Base-by-base conservation (phyloP, 805 yeast genomes). In the Kluyveromyces dobzhanskii region DNA sequence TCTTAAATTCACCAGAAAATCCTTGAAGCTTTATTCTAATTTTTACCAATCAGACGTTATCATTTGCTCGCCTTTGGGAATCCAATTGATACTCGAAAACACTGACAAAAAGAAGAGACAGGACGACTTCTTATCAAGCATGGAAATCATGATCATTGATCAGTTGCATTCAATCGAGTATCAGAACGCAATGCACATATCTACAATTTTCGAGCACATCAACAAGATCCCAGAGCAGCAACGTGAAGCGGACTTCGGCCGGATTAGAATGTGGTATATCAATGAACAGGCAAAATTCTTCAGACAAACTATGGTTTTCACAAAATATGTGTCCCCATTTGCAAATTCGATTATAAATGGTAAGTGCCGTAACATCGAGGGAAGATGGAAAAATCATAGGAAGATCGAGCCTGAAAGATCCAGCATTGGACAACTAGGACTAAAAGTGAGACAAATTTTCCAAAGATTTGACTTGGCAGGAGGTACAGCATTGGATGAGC, bases 151-250 rank as follows among this genome's bases (percentile, higher is more conserved):
- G 36, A 64, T 88, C 14, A 62, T 86, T 29, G 98, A 92, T 60
- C 85, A 84, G 51, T 76, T 92, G 10, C 87, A 87, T 53, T 84
- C 86, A 23, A 69, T 88, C 46, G 83, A 85, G 54, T 83, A 82
- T 83, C 98, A 92, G 62, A 86, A 88, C 54, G 83, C 97, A 88
- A 82, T 82, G 27, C 95, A 90, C 62, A 71, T 92, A 7, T 78
- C 79, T 12, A 71, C 78, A 4, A 61, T 82, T n/a, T 65, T 80
- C 48, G 76, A 78, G 45, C 78, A 80, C 54, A 48, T 87, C 41
- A 87, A 88, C 60, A 66, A 70, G 40, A 76, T 87, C 33, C 97
- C 97, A 4, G 75, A 76, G 45, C 76, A 80, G 37, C 78, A 83
- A 46, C 87, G 78, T 46, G 82, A 78, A 41, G 82, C 94, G 12